Evolutionary conservation across 768 basidiomycete genomes (phyloP), one percentile per base, ranked within the genome.

Genomic region (Agaricus sinodeliciosus): DNA sequence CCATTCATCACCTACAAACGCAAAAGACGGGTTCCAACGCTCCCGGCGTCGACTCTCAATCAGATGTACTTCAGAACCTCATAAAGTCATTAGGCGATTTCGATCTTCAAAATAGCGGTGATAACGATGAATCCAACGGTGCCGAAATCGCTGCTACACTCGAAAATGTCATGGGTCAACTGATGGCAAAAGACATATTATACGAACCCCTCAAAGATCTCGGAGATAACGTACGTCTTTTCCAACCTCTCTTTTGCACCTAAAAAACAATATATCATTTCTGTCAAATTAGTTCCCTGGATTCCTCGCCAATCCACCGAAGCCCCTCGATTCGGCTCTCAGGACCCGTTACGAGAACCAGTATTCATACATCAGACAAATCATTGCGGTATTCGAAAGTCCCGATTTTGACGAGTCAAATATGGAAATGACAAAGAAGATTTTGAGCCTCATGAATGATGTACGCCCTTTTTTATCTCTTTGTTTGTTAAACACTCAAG

Each of bases 121-220:
- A 72, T 18, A 64, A 68, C 22, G 79, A 81, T 2, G 73, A 75
- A 11, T 67, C 72, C 22, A 64, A 68, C 25, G 79, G 81, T 1
- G 73, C 74, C 0, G 79, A 82, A 22, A 62, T 93, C 11, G 78
- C 85, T 40, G 79, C 74, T 0, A 69, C 92, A 55, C 73, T 95
- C 8, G 90, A 94, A 64, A 77, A 65, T 22, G 87, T 94, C 80
- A 90, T 92, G 88, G 70, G 76, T 18, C 80, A 85, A 65, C 72
- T 92, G 22, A 84, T 91, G 83, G 80, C 77, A 69, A 87, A 90
- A 61, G 87, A 90, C 0, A 72, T 92, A 2, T 68, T 94, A n/a
- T 86, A 93, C 58, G 90, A 92, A 42, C 92, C 93, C 0, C 63
- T 94, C 53, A 89, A 87, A 59, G 92, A 95, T 62, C 67, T 95